phyloP scores from a whole-genome alignment of 2,329 filamentous ascomycete genomes.

The Phialophora chinensis region DNA sequence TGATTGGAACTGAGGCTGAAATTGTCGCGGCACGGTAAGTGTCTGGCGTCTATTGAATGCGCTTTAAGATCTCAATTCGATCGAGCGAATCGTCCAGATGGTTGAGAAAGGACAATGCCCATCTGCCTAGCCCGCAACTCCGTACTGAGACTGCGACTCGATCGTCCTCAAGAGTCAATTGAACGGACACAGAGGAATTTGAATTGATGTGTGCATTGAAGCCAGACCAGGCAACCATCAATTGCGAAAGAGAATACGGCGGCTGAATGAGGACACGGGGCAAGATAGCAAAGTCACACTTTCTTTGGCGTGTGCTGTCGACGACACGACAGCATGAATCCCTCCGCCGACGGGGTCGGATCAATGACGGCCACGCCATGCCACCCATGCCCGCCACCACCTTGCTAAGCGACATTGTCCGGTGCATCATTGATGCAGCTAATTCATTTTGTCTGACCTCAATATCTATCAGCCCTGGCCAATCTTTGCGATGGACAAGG shows the following conservation, averaged over 20 bases:
- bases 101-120: background rate
- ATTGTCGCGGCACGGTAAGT: background rate
- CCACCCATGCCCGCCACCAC: background rate
- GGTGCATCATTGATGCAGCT: background rate
- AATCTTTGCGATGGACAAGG: background rate
- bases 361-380: background rate
- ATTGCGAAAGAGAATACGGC: conserved; percentile 1
- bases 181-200: background rate
- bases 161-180: background rate
- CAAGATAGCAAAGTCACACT: background rate
- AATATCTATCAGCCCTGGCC: background rate
- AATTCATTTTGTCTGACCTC: background rate
- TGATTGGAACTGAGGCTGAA: background rate
- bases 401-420: background rate
- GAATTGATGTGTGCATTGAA: background rate
- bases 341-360: background rate
- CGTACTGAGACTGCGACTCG: background rate
- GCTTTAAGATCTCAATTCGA: background rate
- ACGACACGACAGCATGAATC: too few species aligned
- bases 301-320: too few species aligned
- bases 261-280: background rate
- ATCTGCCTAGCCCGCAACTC: background rate
- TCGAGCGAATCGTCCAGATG: background rate
- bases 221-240: background rate
- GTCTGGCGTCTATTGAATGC: background rate